These are phyloP conservation scores for Diospyros lotus DNA, from an alignment of 148 eudicot genomes.

Conservation along the genomic window DNA sequence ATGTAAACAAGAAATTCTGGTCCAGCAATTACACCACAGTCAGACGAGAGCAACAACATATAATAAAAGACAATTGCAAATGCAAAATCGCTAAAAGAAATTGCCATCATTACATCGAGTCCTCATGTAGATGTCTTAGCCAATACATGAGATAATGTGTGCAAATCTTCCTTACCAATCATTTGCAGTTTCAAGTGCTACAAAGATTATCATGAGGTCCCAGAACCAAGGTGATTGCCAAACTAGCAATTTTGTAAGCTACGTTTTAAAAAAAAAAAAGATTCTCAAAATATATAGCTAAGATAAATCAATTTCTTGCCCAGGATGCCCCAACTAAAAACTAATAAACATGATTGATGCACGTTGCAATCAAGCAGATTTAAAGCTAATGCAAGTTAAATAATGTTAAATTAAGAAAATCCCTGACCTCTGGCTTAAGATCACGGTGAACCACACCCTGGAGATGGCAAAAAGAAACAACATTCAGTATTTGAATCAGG, in stretches of 20 bases:
- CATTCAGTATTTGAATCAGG: constrained; percentile 71
- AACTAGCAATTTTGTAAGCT: neutral
- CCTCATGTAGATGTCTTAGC: neutral
- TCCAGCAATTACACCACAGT: constrained; percentile 24
- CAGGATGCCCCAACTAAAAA: neutral
- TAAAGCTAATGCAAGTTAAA: neutral
- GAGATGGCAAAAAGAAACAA: constrained; percentile 90
- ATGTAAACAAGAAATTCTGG: constrained; percentile 85
- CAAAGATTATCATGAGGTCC: neutral
- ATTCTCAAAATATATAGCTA: neutral
- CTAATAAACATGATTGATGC: neutral
- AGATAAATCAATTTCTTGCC: neutral
- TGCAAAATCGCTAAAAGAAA: neutral
- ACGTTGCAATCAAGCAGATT: neutral
- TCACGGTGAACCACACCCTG: constrained; percentile 99
- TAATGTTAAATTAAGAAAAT: neutral
- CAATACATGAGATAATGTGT: neutral
- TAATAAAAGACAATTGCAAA: neutral
- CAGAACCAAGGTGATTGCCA: neutral
- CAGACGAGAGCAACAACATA: constrained; percentile 12
- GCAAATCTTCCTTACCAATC: neutral
- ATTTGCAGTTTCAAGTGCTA: neutral
- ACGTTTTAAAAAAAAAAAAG: neutral
- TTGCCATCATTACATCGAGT: neutral
- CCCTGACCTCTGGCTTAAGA: constrained; percentile 90